phyloP scores from a whole-genome alignment of 164 flowering plant genomes.

The Protea cynaroides region DNA sequence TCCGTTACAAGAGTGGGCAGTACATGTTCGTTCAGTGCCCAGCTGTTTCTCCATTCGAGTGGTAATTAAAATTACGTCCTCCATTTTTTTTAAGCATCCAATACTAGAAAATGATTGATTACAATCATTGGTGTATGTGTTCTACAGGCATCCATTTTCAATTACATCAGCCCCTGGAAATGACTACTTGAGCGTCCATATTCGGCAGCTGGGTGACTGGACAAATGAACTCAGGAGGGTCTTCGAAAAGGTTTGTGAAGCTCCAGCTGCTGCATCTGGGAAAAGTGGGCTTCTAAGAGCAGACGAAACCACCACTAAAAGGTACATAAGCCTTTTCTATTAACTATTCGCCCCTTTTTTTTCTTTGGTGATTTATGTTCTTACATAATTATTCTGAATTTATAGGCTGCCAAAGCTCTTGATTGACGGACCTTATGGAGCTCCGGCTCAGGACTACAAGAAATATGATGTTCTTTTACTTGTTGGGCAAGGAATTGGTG shows the following conservation, averaged over 20 bases:
- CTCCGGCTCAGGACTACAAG: slow-evolving; percentile 91
- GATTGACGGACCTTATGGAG: slow-evolving; percentile 96
- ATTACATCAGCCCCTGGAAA: slow-evolving; percentile 96
- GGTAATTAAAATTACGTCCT: slow-evolving; percentile 34
- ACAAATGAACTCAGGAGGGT: slow-evolving; percentile 85
- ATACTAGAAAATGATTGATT: too few species aligned
- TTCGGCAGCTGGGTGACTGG: slow-evolving; percentile 96
- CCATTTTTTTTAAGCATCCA: not conserved
- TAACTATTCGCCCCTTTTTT: not conserved
- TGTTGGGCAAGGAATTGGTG: slow-evolving; percentile 95
- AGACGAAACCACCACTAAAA: slow-evolving; percentile 76
- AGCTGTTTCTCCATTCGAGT: slow-evolving; percentile 92
- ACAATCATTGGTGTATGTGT: not conserved
- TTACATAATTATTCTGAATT: not conserved
- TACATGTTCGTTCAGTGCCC: slow-evolving; percentile 99
- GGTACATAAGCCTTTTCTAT: slow-evolving; percentile 25
- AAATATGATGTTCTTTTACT: slow-evolving; percentile 86
- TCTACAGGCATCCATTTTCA: slow-evolving; percentile 94
- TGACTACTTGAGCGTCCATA: slow-evolving; percentile 86
- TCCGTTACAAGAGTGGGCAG: slow-evolving; percentile 89
- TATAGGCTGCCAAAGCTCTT: slow-evolving; percentile 79
- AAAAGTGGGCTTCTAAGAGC: slow-evolving; percentile 92
- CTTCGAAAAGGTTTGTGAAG: slow-evolving; percentile 80
- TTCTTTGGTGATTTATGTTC: not conserved
- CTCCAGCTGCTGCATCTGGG: slow-evolving; percentile 70